Base-by-base conservation (phyloP, 805 yeast species). In the Kodamaea jinghongensis region DNA sequence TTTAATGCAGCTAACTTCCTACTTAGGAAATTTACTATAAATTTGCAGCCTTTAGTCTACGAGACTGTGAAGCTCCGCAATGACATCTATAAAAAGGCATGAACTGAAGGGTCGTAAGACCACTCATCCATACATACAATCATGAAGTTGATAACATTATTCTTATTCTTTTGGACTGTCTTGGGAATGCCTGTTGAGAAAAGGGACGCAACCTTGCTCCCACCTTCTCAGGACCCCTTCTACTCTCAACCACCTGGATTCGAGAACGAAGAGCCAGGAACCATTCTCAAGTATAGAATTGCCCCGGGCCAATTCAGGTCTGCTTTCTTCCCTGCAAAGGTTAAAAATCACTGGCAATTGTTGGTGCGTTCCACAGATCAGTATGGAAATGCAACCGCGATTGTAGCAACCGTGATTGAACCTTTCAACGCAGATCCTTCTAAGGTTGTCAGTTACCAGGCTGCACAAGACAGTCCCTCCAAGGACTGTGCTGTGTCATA, bases 351-450 rank as follows among this genome's bases (percentile, higher is more conserved):
- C 4, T 38, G 33, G 31, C 64, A 60, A 31, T 47, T 50, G n/a
- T 38, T 52, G 36, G 48, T 56, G 10, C 44, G 57, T 13, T 48
- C 61, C 2, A 44, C 50, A 8, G 49, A 53, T 38, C 35, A 51
- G 1, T 31, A 35, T 6, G 58, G 53, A 3, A 41, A 50, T 6
- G 42, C 58, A 5, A 47, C 45, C 4, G 57, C 55, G 4, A 40
- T 51, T 16, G 50, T 55, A 12, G 52, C 59, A 5, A 54, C 58
- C 2, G 31, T 54, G 1, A 36, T 53, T 10, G 44, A 51, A 29
- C 60, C 60, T 3, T 48, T 49, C 39, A 48, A 54, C 28, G 58
- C 59, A 2, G 55, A 53, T 35, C 49, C 56, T 9, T 26, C 39
- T 9, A 54, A 53, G 34, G 11, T 54, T 3, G 28, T 55, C 14